phyloP scores from a whole-genome alignment of 2,329 filamentous ascomycete genomes.

The Pseudocercospora pini-densiflorae region DNA sequence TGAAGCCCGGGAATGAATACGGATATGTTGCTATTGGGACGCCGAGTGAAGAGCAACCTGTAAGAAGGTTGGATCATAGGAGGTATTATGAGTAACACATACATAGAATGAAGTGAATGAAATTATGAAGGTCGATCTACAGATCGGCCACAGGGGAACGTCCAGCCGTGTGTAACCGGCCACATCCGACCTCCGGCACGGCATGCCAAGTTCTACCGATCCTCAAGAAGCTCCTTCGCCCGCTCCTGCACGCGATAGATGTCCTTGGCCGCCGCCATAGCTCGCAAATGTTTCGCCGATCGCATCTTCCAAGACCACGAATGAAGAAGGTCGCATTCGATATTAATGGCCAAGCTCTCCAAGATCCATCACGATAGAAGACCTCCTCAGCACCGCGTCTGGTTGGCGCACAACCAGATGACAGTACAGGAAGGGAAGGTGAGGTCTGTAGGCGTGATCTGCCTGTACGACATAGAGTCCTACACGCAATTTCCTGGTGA shows the following conservation, averaged over 20 bases:
- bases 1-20: slow-evolving; percentile 18
- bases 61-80: background rate
- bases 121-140: background rate
- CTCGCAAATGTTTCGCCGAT: background rate
- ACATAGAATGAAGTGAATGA: background rate
- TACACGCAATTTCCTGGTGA: background rate
- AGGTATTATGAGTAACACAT: background rate
- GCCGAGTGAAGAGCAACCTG: slow-evolving; percentile 10
- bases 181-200: background rate
- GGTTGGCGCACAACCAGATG: background rate
- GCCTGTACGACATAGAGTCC: background rate
- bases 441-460: background rate
- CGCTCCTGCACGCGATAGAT: background rate
- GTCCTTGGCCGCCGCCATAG: background rate
- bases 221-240: slow-evolving; percentile 4
- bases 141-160: background rate
- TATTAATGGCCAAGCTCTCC: slow-evolving; percentile 14
- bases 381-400: background rate
- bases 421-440: background rate
- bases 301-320: slow-evolving; percentile 15
- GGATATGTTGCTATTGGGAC: slow-evolving; percentile 25
- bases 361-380: background rate
- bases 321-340: slow-evolving; percentile 22
- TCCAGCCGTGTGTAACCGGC: background rate
- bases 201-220: background rate